Evolutionary conservation across 345 rosid genomes (phyloP), one percentile per base, ranked within the genome.

Genomic region (Anastatica hierochuntica): DNA sequence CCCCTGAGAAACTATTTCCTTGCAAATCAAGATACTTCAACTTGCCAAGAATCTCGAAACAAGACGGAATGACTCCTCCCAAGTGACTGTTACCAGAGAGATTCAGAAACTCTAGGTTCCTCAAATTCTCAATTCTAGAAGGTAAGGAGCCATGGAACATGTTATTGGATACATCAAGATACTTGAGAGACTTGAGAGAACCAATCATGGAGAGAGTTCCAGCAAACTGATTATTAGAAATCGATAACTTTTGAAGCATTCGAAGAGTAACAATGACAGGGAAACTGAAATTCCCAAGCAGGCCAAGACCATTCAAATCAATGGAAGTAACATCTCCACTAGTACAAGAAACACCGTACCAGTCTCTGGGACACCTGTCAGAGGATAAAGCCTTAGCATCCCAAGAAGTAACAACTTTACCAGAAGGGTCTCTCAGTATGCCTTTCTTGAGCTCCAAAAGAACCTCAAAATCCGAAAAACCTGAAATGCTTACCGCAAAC

Each of bases 381-480:
- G 95, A 71, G 21, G 77, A 49, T 46, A 83, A 62, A 56, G 84
- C 65, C 52, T 76, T 81, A 19, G 80, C 65, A 36, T 79, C 73
- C 97, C 97, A 89, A 27, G 97, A 85, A 59, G 49, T 69, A 58
- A 77, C 54, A 56, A 74, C 46, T 66, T 68, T 48, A 34, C 81
- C 83, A 7, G 86, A 71, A 53, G 85, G 79, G 79, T 78, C 89
- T 39, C 62, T 54, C 37, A 53, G 72, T 46, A 89, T 54, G 13
- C 88, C 89, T 61, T 78, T 83, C 74, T 78, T 83, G 13, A 89
- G 77, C 71, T 79, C 81, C 39, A 89, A 56, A 33, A 89, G 92
- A 43, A 94, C 82, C 48, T 81, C 85, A 61, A 69, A 78, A 55
- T 89, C 97, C 10, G 87, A 71, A 37, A 74, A 72, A 49, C 77